Conservation (phyloP, 1,139 yeast species). For the Pichia sp. region DNA sequence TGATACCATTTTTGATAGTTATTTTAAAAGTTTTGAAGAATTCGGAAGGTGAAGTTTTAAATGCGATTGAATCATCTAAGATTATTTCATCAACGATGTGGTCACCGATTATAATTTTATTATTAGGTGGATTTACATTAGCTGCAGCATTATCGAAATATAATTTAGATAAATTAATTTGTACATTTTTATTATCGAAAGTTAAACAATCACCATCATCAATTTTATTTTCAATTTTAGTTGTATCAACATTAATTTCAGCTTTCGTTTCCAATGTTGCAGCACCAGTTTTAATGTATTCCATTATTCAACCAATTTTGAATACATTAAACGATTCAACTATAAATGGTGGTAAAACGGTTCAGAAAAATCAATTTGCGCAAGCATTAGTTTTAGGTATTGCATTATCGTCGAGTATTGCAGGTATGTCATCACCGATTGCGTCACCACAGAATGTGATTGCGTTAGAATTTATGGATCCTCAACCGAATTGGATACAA, state of each 20-base stretch:
- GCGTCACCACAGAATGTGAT: conserved; percentile 93
- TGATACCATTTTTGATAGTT: conserved; percentile 75
- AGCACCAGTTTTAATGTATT: conserved; percentile 86
- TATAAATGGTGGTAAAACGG: conserved; percentile 11
- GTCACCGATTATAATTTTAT: conserved; percentile 85
- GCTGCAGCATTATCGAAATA: conserved; percentile 93
- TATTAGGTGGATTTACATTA: conserved; percentile 86
- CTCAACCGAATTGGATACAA: conserved; percentile 89
- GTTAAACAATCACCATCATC: conserved; percentile 84
- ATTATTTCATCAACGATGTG: conserved; percentile 84
- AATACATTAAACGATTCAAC: conserved; percentile 76
- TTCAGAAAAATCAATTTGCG: conserved; percentile 45
- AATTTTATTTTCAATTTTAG: conserved; percentile 73
- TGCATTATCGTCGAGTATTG: conserved; percentile 85
- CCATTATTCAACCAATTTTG: conserved; percentile 81
- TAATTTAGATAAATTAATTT: conserved; percentile 76
- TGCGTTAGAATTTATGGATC: conserved; percentile 80
- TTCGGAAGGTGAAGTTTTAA: conserved; percentile 43
- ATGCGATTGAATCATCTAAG: conserved; percentile 62
- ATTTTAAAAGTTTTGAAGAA: conserved; percentile 62
- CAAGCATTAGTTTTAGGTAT: conserved; percentile 83
- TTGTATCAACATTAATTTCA: conserved; percentile 73
- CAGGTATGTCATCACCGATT: conserved; percentile 96
- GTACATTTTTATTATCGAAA: conserved; percentile 68
- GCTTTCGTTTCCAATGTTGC: conserved; percentile 98